These are phyloP conservation scores for Podospora tetraspora DNA, from an alignment of 495 filamentous ascomycete species.

Conservation along the genomic window DNA sequence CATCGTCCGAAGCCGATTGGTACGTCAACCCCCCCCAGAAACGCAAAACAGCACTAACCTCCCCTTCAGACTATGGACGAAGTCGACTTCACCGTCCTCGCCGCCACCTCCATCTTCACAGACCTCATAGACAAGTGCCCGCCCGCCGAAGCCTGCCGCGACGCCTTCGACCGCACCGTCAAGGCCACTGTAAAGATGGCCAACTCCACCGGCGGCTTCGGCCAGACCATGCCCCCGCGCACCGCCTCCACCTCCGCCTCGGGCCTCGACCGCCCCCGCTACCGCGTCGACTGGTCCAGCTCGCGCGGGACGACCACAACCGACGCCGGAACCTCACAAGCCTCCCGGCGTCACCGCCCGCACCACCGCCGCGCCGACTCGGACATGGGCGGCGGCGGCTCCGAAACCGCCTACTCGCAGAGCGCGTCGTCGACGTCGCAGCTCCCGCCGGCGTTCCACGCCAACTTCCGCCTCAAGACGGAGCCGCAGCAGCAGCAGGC, in stretches of 20 bases:
- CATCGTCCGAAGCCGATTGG: conserved; percentile 74
- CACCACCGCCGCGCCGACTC: conserved; percentile 4
- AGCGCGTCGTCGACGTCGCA: conserved; percentile 17
- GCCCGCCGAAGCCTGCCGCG: conserved; percentile 64
- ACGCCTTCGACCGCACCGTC: conserved; percentile 92
- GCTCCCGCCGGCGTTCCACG: conserved; percentile 18
- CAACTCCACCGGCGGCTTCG: conserved; percentile 75
- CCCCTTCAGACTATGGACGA: conserved; percentile 73
- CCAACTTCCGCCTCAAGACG: conserved; percentile 33
- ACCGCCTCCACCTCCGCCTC: not conserved
- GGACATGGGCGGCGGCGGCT: conserved; percentile 7
- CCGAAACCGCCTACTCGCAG: conserved; percentile 24
- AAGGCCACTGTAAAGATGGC: conserved; percentile 93
- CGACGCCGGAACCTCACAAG: conserved; percentile 14
- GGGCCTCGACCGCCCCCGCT: not conserved
- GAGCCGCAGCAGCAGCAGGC: conserved; percentile 20
- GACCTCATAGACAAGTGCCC: conserved; percentile 41
- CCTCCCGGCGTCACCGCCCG: conserved; percentile 15
- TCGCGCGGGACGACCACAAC: conserved; percentile 1
- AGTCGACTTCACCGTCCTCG: conserved; percentile 90
- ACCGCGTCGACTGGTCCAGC: conserved; percentile 9
- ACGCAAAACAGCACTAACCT: conserved; percentile 27
- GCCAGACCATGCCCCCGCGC: conserved; percentile 30
- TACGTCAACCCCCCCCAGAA: conserved; percentile 39
- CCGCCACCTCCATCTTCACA: conserved; percentile 63